Percentiles rank a stretch among this genome's conserved stretches.
Evolutionary conservation across 2,329 filamentous ascomycete species (phyloP).

Genomic region (Torrubiella hemipterigena): DNA sequence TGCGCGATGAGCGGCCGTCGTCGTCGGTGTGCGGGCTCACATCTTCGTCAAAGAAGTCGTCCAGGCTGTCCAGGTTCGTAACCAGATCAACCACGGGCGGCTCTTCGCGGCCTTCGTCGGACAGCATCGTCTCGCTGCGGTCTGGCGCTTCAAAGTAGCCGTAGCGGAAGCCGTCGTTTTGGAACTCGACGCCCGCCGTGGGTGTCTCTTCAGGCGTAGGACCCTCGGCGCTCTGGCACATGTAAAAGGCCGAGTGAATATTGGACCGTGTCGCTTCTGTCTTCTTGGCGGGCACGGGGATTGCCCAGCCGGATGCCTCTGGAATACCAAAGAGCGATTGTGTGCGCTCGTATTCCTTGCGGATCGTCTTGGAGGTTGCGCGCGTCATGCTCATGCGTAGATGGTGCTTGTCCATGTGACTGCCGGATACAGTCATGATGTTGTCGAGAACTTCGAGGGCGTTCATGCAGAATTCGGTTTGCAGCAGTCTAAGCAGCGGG

Average conservation of each 20-base stretch:
- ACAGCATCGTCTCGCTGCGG: slow-evolving; percentile 84
- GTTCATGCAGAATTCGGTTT: slow-evolving; percentile 89
- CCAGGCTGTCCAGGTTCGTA: slow-evolving; percentile 64
- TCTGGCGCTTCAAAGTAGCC: slow-evolving; percentile 63
- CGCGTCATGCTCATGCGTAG: slow-evolving; percentile 97
- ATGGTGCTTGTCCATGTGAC: slow-evolving; percentile 87
- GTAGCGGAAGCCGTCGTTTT: slow-evolving; percentile 75
- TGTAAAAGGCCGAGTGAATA: slow-evolving; percentile 93
- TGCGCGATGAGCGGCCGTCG: slow-evolving; percentile 49
- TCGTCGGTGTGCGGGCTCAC: slow-evolving; percentile 44
- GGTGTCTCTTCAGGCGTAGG: slow-evolving; percentile 46
- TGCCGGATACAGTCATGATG: slow-evolving; percentile 87
- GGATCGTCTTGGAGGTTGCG: slow-evolving; percentile 69
- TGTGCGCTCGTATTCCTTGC: slow-evolving; percentile 89
- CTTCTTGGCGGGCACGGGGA: slow-evolving; percentile 83
- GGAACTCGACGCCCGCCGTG: slow-evolving; percentile 85
- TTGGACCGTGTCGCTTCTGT: slow-evolving; percentile 79
- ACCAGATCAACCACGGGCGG: slow-evolving; percentile 66
- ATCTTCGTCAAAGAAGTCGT: slow-evolving; percentile 71
- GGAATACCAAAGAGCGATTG: slow-evolving; percentile 95
- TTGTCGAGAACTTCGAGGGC: slow-evolving; percentile 86
- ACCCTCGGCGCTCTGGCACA: slow-evolving; percentile 61
- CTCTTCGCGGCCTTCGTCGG: slow-evolving; percentile 64
- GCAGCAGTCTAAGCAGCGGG: slow-evolving; percentile 74
- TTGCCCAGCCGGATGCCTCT: slow-evolving; percentile 90